Conservation (phyloP, 306 rosid species). For the Quercus variabilis region DNA sequence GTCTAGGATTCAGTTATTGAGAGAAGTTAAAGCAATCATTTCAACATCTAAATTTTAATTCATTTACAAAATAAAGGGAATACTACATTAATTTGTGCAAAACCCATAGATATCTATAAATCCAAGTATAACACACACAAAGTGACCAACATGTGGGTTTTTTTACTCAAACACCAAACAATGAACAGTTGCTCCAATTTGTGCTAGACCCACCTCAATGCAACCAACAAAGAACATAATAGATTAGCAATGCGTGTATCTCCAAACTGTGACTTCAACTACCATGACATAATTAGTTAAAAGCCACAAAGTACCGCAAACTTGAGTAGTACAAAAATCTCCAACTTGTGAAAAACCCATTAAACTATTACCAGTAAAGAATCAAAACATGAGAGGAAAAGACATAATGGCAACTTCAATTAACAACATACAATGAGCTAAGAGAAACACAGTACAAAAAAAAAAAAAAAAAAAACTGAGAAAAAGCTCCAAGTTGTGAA, state of each 20-base stretch:
- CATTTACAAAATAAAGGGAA: not conserved
- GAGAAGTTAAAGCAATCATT: not conserved
- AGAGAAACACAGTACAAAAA: not conserved
- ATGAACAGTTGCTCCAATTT: not conserved
- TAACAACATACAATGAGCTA: not conserved
- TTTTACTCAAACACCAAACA: not conserved
- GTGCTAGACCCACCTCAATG: not conserved
- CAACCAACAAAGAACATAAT: not conserved
- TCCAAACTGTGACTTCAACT: not conserved
- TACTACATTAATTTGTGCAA: not conserved
- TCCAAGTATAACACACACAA: not conserved
- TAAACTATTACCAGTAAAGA: not conserved
- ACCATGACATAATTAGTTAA: not conserved
- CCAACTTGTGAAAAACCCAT: not conserved
- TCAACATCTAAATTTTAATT: not conserved
- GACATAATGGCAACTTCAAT: not conserved
- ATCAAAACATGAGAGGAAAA: not conserved
- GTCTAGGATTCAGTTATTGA: not conserved
- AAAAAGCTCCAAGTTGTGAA: not conserved
- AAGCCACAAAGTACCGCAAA: not conserved
- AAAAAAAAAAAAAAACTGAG: conserved; percentile 19
- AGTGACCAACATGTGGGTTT: not conserved
- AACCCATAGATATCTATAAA: not conserved
- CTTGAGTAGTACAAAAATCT: not conserved
- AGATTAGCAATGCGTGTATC: too few relatives aligned